These are phyloP conservation scores for Uronychia setigera DNA, from an alignment of 73 alveolate species.

Conservation along the genomic window DNA sequence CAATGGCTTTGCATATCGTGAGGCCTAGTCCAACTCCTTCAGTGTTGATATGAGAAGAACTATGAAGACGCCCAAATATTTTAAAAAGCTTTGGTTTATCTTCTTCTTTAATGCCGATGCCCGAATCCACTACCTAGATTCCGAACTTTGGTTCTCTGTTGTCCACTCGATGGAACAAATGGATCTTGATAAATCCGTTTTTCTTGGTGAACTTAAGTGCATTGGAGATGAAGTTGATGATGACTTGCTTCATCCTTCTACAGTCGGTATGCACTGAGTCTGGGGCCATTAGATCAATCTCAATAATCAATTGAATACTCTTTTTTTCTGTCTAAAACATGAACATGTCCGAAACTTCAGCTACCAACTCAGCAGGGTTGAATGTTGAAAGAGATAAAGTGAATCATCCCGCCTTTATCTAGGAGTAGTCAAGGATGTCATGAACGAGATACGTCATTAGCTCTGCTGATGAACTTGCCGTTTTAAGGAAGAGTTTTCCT, in stretches of 20 bases:
- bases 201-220: not conserved
- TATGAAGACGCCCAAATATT: not conserved
- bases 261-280: not conserved
- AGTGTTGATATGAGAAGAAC: not conserved
- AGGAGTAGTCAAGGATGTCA: not conserved
- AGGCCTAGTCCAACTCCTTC: constrained; percentile 7
- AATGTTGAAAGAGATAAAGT: not conserved
- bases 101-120: not conserved
- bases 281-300: not conserved
- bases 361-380: not conserved
- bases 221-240: not conserved
- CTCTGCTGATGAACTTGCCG: not conserved
- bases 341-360: not conserved
- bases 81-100: not conserved
- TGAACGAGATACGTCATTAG: not conserved
- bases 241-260: not conserved
- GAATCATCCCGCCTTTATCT: not conserved
- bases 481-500: not conserved
- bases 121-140: not conserved
- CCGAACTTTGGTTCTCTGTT: not conserved
- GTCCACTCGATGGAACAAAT: not conserved
- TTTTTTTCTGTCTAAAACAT: not conserved
- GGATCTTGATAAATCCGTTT: not conserved
- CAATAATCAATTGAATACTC: not conserved
- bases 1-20: not conserved